phyloP scores from a whole-genome alignment of 2,329 filamentous ascomycete genomes.

The Nothophaeocryptopus gaeumannii region DNA sequence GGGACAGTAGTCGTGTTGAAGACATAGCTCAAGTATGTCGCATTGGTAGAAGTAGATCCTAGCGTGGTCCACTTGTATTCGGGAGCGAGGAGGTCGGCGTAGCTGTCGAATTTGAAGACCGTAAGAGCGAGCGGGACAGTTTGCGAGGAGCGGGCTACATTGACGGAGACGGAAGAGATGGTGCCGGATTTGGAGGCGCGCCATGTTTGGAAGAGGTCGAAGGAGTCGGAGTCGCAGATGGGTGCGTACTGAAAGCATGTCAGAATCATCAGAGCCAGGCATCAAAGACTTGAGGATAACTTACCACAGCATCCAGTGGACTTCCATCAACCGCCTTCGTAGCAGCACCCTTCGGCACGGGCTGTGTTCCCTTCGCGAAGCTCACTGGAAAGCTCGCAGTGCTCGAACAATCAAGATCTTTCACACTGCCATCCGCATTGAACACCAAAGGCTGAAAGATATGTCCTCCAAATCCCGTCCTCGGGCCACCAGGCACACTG shows the following conservation, averaged over 20 bases:
- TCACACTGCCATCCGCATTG: slow-evolving; percentile 18
- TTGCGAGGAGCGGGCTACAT: slow-evolving; percentile 20
- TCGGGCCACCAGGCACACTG: slow-evolving; percentile 20
- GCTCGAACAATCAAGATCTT: slow-evolving; percentile 22
- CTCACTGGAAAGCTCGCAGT: slow-evolving; percentile 19
- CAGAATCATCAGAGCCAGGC: background rate
- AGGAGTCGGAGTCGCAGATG: slow-evolving; percentile 26
- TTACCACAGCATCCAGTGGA: slow-evolving; percentile 20
- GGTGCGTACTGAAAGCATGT: slow-evolving; percentile 13
- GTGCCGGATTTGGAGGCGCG: slow-evolving; percentile 18
- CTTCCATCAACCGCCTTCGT: slow-evolving; percentile 15
- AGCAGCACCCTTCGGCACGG: slow-evolving; percentile 11
- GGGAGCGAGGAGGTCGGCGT: slow-evolving; percentile 21
- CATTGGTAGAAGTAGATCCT: slow-evolving; percentile 18
- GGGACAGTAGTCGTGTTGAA: slow-evolving; percentile 21
- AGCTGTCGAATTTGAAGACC: slow-evolving; percentile 24
- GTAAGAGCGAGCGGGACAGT: slow-evolving; percentile 21
- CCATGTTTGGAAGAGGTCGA: slow-evolving; percentile 28
- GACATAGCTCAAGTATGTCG: slow-evolving; percentile 18
- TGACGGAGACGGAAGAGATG: slow-evolving; percentile 20
- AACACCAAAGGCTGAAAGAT: slow-evolving; percentile 27
- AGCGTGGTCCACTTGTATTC: slow-evolving; percentile 24
- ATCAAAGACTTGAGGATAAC: background rate
- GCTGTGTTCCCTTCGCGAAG: slow-evolving; percentile 14
- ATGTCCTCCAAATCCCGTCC: slow-evolving; percentile 24